phyloP scores from a whole-genome alignment of 495 filamentous ascomycete genomes.

The Penicillium mononematosum region DNA sequence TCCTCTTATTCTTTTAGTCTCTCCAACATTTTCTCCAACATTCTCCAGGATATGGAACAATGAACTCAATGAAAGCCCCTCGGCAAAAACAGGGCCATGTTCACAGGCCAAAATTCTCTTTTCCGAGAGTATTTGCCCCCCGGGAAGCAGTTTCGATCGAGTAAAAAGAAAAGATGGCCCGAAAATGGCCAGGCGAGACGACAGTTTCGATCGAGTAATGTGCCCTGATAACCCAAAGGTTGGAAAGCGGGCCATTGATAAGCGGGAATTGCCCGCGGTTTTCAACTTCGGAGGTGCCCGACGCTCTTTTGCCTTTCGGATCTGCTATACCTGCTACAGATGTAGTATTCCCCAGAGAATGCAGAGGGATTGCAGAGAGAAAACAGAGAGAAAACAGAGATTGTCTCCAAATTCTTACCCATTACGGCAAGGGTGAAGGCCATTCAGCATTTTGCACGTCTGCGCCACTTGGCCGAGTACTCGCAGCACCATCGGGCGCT shows the following conservation, averaged over 20 bases:
- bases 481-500: not conserved
- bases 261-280: not conserved
- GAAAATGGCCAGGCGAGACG: not conserved
- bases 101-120: not conserved
- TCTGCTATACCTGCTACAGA: not conserved
- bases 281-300: conserved; percentile 1
- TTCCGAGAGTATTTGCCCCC: conserved; percentile 2
- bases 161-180: not conserved
- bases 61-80: not conserved
- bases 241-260: conserved; percentile 1
- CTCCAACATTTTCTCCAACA: no score
- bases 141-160: conserved; percentile 21
- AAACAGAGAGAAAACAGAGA: not conserved
- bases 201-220: conserved; percentile 4
- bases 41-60: not conserved
- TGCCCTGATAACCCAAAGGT: not conserved
- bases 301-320: not conserved
- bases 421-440: not conserved
- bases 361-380: not conserved
- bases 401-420: not conserved
- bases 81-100: not conserved
- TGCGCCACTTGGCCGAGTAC: not conserved
- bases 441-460: not conserved
- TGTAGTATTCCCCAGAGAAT: not conserved
- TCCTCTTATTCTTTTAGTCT: not conserved